phyloP scores from a whole-genome alignment of 2,329 filamentous ascomycete genomes.

The Fusarium sp. region DNA sequence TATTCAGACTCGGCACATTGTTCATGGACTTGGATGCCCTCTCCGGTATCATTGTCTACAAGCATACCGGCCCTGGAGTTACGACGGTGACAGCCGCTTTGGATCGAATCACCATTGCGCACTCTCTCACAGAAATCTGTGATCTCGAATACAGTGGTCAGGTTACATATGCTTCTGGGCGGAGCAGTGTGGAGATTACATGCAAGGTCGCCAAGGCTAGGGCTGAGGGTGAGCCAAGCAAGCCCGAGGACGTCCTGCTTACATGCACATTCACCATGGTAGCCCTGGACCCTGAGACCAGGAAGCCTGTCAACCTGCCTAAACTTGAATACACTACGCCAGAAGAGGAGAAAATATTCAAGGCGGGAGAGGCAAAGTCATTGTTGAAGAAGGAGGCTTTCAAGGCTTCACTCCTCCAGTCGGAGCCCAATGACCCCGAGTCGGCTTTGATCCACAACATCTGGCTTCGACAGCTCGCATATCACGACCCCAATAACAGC shows the following conservation, averaged over 20 bases:
- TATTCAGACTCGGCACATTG: constrained; percentile 69
- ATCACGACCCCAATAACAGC: constrained; percentile 44
- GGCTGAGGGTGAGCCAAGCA: constrained; percentile 64
- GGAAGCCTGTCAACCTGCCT: constrained; percentile 44
- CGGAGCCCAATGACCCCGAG: constrained; percentile 45
- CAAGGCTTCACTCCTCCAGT: constrained; percentile 42
- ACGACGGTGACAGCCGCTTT: constrained; percentile 63
- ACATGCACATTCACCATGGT: constrained; percentile 55
- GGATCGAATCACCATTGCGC: constrained; percentile 68
- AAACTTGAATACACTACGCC: constrained; percentile 40
- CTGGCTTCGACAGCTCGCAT: constrained; percentile 46
- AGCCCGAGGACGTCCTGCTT: constrained; percentile 57
- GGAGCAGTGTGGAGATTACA: constrained; percentile 80
- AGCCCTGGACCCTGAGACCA: constrained; percentile 43
- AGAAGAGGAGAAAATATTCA: constrained; percentile 45
- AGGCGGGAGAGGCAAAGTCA: constrained; percentile 26
- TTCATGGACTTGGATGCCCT: constrained; percentile 86
- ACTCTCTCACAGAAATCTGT: constrained; percentile 81
- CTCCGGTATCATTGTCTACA: constrained; percentile 81
- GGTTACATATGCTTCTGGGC: constrained; percentile 76
- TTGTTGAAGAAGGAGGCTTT: not conserved
- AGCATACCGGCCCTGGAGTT: constrained; percentile 69
- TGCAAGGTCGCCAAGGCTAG: constrained; percentile 78
- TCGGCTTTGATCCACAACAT: constrained; percentile 47
- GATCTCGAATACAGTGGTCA: constrained; percentile 77